These are phyloP conservation scores for Mycena galericulata DNA, from an alignment of 768 basidiomycete genomes.

Conservation along the genomic window DNA sequence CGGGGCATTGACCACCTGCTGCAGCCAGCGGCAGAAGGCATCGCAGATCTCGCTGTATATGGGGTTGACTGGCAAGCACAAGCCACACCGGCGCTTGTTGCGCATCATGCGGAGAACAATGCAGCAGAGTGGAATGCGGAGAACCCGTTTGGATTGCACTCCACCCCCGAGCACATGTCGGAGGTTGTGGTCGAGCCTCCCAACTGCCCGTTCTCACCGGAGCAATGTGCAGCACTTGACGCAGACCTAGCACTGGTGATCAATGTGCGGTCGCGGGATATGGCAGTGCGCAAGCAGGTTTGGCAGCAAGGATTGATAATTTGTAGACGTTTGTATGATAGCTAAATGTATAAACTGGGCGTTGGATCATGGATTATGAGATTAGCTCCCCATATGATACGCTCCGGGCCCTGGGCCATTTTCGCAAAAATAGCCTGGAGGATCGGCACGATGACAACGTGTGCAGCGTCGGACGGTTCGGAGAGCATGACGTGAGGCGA, in stretches of 20 bases:
- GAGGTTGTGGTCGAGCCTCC: slow-evolving; percentile 9
- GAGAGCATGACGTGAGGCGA: too few species aligned
- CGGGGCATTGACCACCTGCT: slow-evolving; percentile 1
- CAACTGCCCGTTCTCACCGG: background rate
- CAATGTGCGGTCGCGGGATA: background rate
- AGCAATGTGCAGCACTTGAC: background rate
- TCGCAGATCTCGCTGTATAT: background rate
- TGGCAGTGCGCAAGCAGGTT: background rate
- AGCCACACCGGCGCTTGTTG: background rate
- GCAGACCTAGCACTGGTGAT: background rate
- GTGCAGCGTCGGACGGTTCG: too few species aligned
- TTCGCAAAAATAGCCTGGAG: too few species aligned
- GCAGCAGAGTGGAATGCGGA: background rate
- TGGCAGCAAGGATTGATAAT: background rate
- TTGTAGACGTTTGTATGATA: too few species aligned
- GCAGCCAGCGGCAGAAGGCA: background rate
- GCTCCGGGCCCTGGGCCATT: too few species aligned
- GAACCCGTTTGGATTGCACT: background rate
- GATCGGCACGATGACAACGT: too few species aligned
- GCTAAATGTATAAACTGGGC: too few species aligned
- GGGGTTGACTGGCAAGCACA: slow-evolving; percentile 13
- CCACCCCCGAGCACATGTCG: background rate
- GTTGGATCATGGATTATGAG: too few species aligned
- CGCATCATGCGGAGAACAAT: background rate
- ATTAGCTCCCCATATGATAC: too few species aligned